Evolutionary conservation across 371 early-diverging fungal species (phyloP).

Genomic region (Apophysomyces trapeziformis): DNA sequence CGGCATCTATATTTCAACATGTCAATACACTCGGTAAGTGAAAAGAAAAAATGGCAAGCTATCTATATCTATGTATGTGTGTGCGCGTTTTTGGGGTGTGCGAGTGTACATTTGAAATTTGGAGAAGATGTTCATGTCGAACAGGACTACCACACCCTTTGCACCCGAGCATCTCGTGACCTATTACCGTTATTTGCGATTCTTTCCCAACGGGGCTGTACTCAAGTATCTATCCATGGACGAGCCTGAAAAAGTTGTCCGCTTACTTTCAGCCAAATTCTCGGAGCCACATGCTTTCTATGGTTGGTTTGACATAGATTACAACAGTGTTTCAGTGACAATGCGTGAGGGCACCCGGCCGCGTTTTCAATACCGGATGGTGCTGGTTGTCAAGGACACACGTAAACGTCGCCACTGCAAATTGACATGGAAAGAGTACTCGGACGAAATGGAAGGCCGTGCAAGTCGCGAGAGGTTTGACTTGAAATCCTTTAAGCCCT

Average conservation of each 20-base stretch:
- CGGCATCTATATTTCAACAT: constrained; percentile 63
- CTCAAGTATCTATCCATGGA: constrained; percentile 43
- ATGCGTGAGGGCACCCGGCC: constrained; percentile 33
- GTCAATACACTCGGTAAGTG: constrained; percentile 48
- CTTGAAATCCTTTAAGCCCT: constrained; percentile 26
- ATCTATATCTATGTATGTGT: not conserved
- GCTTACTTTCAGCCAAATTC: constrained; percentile 25
- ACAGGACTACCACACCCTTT: constrained; percentile 35
- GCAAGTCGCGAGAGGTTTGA: constrained; percentile 27
- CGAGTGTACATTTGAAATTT: too few relatives aligned
- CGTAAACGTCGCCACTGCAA: constrained; percentile 59
- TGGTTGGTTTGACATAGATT: constrained; percentile 32
- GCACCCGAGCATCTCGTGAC: constrained; percentile 60
- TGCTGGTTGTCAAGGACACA: constrained; percentile 42
- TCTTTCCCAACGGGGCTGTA: constrained; percentile 54
- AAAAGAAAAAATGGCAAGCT: not conserved
- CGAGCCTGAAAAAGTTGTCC: constrained; percentile 46
- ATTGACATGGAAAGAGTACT: constrained; percentile 54
- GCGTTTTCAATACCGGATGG: constrained; percentile 36
- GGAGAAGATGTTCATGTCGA: constrained; percentile 39
- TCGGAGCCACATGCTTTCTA: constrained; percentile 40
- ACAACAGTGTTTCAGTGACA: constrained; percentile 18
- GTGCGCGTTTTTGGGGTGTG: too few relatives aligned
- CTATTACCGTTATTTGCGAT: constrained; percentile 65
- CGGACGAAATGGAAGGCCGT: constrained; percentile 23